Base-by-base conservation (phyloP, 805 yeast genomes). In the Starmerella etchellsii region DNA sequence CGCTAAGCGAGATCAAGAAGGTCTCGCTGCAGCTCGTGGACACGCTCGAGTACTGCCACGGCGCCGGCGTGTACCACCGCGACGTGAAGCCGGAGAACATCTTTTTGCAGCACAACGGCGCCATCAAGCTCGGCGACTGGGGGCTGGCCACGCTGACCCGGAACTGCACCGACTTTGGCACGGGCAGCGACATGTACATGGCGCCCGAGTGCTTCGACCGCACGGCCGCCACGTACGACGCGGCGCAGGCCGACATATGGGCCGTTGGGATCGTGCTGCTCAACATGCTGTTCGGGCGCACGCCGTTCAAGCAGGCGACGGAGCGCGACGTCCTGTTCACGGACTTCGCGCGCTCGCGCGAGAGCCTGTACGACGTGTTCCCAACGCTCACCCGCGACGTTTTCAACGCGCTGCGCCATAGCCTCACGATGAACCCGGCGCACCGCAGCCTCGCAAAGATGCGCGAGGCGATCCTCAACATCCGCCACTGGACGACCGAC, bases 11-110 rank as follows among this genome's bases (percentile, higher is more conserved):
- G 21, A 69, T 73, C 54, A 74, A 74, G 55, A 68, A 66, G 44
- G 78, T 71, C 48, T 79, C 81, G 53, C 54, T 70, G 31, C 96
- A 91, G 61, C 70, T 91, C 58, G 67, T 88, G 32, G 81, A 85
- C 47, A 95, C 87, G 3, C 68, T 87, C 40, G 73, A 74, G 47
- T 81, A 78, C 62, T 81, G 93, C 54, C 96, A 88, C 59, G 68
- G 93, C 41, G 94, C 82, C 60, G 85, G 87, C 64, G 85, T 88
- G 63, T 96, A 87, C 36, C 97, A 87, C 60, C 70, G 98, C 54
- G 98, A 91, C 65, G 71, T 91, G 78, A 91, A 91, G 64, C 98
- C 98, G 5, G 97, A 91, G 59, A 91, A 91, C 64, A 73, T 91
- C 42, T 65, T 91, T 54, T 75, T 85, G 37, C 68, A 73, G 11